These are phyloP conservation scores for Acanthamoeba culbertsoni DNA, from an alignment of 208 protist genomes.

Conservation along the genomic window DNA sequence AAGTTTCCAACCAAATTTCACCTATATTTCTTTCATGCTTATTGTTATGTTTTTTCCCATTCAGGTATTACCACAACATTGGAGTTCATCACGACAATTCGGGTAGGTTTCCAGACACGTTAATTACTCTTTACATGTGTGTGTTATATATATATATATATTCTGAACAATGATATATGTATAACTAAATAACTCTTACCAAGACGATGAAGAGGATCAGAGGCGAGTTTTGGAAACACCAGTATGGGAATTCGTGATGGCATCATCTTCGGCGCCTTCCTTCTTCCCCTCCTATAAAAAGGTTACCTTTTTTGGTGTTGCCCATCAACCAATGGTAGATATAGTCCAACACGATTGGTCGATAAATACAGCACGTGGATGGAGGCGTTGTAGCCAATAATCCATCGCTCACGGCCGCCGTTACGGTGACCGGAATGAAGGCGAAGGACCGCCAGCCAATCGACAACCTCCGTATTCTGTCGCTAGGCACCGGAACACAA, in stretches of 20 bases:
- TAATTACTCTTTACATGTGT: neutral
- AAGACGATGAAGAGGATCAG: neutral
- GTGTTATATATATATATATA: neutral
- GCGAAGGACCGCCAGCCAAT: neutral
- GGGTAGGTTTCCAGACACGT: neutral
- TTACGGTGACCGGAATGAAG: neutral
- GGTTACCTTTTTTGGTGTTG: neutral
- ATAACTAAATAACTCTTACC: neutral
- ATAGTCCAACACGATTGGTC: too few species aligned
- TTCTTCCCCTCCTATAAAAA: constrained; percentile 55
- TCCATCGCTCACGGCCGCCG: constrained; percentile 28
- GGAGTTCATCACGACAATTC: neutral
- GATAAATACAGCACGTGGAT: neutral
- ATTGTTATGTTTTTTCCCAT: neutral
- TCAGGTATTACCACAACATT: constrained; percentile 17
- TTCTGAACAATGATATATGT: neutral
- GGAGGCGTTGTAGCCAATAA: constrained; percentile 45
- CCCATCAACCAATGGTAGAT: too few species aligned
- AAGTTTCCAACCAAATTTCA: neutral
- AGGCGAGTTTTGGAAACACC: neutral
- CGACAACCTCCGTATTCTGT: constrained; percentile 31
- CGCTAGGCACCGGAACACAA: neutral
- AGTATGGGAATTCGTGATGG: constrained; percentile 40
- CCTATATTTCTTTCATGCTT: neutral
- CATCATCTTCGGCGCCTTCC: neutral